phyloP scores from a whole-genome alignment of 495 filamentous ascomycete species.

The Monascus purpureus region DNA sequence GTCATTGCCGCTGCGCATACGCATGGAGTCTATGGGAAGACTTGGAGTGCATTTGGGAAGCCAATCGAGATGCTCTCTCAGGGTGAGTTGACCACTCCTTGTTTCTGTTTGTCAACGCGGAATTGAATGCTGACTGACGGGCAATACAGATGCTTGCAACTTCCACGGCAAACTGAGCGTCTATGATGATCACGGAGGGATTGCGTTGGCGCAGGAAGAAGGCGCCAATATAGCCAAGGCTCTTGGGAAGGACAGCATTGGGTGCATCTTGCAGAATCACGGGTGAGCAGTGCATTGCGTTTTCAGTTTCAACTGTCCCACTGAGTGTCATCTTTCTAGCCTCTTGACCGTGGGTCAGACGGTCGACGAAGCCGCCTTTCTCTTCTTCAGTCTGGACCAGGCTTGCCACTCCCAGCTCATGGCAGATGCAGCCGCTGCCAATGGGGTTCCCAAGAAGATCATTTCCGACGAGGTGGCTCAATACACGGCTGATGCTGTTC shows the following conservation, averaged over 20 bases:
- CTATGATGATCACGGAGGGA: constrained; percentile 38
- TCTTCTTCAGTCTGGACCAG: constrained; percentile 51
- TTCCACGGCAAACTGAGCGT: constrained; percentile 39
- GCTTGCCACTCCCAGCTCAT: constrained; percentile 53
- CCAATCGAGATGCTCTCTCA: constrained; percentile 37
- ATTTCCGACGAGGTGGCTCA: constrained; percentile 23
- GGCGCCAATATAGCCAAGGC: constrained; percentile 43
- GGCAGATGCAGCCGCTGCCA: constrained; percentile 47
- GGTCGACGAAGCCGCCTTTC: constrained; percentile 54
- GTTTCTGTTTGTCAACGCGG: background rate
- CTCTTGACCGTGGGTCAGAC: constrained; percentile 40
- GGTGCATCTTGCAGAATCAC: constrained; percentile 53
- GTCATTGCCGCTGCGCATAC: constrained; percentile 37
- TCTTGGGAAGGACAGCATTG: constrained; percentile 48
- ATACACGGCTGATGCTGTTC: constrained; percentile 25
- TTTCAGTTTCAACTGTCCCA: background rate
- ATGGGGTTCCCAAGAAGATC: constrained; percentile 42
- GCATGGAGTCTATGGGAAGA: constrained; percentile 31
- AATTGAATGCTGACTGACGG: background rate
- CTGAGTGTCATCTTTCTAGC: background rate
- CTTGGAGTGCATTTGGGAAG: constrained; percentile 33
- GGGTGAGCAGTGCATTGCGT: constrained; percentile 22
- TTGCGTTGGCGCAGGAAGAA: constrained; percentile 49
- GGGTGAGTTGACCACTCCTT: constrained; percentile 10
- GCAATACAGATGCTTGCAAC: constrained; percentile 38